Base-by-base conservation (phyloP, 805 yeast genomes). In the Zygoascus flipseniorum region DNA sequence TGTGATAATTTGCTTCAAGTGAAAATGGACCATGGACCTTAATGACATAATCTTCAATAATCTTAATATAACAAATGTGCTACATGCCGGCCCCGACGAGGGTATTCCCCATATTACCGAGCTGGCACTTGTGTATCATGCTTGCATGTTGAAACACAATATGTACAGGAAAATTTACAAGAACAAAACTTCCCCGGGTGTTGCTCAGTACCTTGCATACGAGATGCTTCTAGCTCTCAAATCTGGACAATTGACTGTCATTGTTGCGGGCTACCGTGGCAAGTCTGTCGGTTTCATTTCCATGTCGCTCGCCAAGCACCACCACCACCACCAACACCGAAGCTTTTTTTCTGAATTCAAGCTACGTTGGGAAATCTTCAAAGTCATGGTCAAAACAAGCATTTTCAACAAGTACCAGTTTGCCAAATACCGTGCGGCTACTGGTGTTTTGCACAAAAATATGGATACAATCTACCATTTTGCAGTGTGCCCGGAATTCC, bases 401-500 rank as follows among this genome's bases (percentile, higher is more conserved):
- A 19, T 42, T 10, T 18, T 42, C 44, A 42, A 42, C 26, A 42
- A 16, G 16, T 18, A 42, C 13, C 44, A 42, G 20, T 42, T 42
- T 18, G 20, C 44, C 11, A 42, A 19, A 18, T 42, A 42, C 16
- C 20, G 26, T 19, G 26, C 20, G 13, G 44, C 44, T 18, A 11
- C 26, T 10, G 44, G 44, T 10, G 44, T 42, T 18, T 2, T 42
- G 20, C 44, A 16, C 13, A 35, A 10, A 35, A 18, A 18, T 6
- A 42, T 18, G 23, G 19, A 8, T 42, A 19, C 26, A 10, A 42
- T 49, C 19, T 26, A 13, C 23, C 52, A 39, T 31, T 31, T 51
- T 13, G 54, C 54, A 8, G 51, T 51, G 31, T 28, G 16, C 16
- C 54, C 50, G 2, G 37, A 8, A 10, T 14, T n/a, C 44, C 54